Evolutionary conservation across 2,329 filamentous ascomycete genomes (phyloP).

Genomic region (Ceratocystis alfenasii): DNA sequence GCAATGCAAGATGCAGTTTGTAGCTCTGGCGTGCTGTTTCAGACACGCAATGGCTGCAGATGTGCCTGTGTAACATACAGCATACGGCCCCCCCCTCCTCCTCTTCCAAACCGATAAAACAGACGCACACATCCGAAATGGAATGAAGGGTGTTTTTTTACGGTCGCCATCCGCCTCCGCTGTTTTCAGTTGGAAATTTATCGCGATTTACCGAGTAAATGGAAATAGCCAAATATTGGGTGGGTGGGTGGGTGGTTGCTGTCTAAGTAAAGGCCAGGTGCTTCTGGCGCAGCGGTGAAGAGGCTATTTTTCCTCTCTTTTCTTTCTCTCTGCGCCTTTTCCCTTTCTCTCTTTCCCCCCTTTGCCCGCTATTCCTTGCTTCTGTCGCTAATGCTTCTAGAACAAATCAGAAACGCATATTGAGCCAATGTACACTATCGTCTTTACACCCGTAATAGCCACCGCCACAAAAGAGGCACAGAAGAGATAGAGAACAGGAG

Average conservation of each 20-base stretch:
- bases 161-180: not conserved
- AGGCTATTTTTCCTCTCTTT: no score
- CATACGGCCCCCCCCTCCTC: not conserved
- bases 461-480: not conserved
- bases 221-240: not conserved
- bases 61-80: not conserved
- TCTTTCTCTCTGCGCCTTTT: no score
- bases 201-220: not conserved
- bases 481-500: not conserved
- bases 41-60: not conserved
- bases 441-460: not conserved
- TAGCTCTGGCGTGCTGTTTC: conserved; percentile 2
- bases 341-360: not conserved
- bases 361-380: not conserved
- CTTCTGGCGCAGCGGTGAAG: no score
- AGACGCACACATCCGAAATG: conserved; percentile 9
- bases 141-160: conserved; percentile 1
- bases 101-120: not conserved
- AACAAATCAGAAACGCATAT: not conserved
- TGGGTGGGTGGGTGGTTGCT: not conserved
- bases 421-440: not conserved
- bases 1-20: not conserved
- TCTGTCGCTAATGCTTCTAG: not conserved
- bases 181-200: not conserved
- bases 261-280: not conserved